Evolutionary conservation across 768 basidiomycete genomes (phyloP), one percentile per base, ranked within the genome.

Genomic region (Suillus luteus): DNA sequence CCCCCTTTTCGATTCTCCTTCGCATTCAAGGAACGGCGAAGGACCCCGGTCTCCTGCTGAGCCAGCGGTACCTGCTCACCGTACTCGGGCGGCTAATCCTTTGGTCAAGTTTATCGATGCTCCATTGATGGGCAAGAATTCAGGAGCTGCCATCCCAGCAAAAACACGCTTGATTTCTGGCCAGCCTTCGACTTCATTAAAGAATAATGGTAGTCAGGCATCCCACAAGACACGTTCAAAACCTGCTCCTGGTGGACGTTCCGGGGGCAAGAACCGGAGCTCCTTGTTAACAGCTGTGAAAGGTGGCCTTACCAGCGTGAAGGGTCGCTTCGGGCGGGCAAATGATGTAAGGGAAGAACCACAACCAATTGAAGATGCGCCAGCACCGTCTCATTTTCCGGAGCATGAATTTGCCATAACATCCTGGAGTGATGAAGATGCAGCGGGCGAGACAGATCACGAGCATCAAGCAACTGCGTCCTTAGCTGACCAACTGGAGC

Each of bases 231-330:
- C 65, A 33, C 65, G 69, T 37, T 51, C 66, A 38, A 82, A 78
- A 64, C 80, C 85, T 43, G 85, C 83, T n/a, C 83, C 83, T 31
- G 82, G 83, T 35, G 81, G 81, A 37, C 82, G 82, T 5, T 63
- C 83, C 38, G 43, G 72, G 40, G 71, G 64, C 55, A 81, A 76
- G 62, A 80, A 74, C 55, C 79, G 76, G 37, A 85, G 82, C 63
- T 87, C 88, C 17, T 72, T 88, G 14, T 75, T 88, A 60, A 86
- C 82, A 7, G 80, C 77, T 22, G 73, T 81, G 9, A 88, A 85
- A 69, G 86, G 87, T 38, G 67, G 72, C 12, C 68, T 86, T 37
- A 83, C 82, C 66, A 83, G 80, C 5, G 73, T 85, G 63, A 85
- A 83, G 68, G 83, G 83, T 12, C 82, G 75, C 37, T 81, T 79